Percentiles rank a stretch among this genome's conserved stretches.
phyloP scores from a whole-genome alignment of 306 rosid genomes.

The Argentina anserina region DNA sequence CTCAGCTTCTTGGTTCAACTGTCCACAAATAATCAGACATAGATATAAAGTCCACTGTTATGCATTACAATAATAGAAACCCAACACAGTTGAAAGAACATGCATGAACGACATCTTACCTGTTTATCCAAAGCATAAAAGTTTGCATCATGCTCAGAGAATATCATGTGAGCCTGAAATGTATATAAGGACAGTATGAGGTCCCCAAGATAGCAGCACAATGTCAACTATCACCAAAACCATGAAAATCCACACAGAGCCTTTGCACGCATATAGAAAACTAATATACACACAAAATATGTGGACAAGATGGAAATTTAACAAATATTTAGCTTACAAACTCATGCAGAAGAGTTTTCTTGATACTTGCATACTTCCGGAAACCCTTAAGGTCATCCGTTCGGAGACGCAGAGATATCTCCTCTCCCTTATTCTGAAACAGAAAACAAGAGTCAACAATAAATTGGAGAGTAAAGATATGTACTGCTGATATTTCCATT shows the following conservation, averaged over 20 bases:
- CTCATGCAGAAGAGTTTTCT: conserved; percentile 94
- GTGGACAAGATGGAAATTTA: conserved; percentile 1
- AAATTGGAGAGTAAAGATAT: conserved; percentile 1
- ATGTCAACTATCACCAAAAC: background rate
- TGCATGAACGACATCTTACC: conserved; percentile 38
- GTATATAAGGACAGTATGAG: conserved; percentile 22
- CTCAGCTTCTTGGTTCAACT: conserved; percentile 87
- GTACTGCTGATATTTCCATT: background rate
- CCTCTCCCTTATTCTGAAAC: conserved; percentile 79
- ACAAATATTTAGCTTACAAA: conserved; percentile 54
- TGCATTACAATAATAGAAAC: conserved; percentile 15
- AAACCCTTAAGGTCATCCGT: conserved; percentile 95
- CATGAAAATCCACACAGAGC: background rate
- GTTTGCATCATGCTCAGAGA: conserved; percentile 79
- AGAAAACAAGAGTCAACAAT: conserved; percentile 19
- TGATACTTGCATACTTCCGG: conserved; percentile 78
- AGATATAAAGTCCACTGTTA: conserved; percentile 6
- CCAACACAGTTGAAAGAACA: background rate
- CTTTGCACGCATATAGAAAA: background rate
- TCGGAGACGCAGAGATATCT: conserved; percentile 91
- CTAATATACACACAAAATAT: background rate
- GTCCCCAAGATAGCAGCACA: conserved; percentile 12
- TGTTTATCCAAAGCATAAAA: conserved; percentile 81
- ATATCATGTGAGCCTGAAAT: conserved; percentile 88
- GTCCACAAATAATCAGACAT: conserved; percentile 31